Conservation (phyloP, 2,329 filamentous ascomycete species). For the Canariomyces notabilis region DNA sequence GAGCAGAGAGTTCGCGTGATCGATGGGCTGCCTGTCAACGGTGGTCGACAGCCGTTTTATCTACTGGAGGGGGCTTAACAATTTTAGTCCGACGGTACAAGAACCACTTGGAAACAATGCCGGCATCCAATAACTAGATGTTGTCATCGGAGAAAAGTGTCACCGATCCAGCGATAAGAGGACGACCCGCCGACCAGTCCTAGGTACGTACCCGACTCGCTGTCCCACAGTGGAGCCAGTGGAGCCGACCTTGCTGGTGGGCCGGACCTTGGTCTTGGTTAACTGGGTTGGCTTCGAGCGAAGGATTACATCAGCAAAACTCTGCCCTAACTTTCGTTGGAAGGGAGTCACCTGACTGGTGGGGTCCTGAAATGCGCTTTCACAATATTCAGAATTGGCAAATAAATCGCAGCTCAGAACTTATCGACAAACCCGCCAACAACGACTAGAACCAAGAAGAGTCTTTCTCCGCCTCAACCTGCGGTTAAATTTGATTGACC, state of each 20-base stretch:
- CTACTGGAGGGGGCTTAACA: slow-evolving; percentile 13
- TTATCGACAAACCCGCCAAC: slow-evolving; percentile 28
- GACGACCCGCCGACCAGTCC: too few relatives aligned
- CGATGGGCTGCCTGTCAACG: slow-evolving; percentile 14
- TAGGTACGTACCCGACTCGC: too few relatives aligned
- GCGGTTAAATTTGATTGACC: slow-evolving; percentile 99
- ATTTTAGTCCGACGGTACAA: not conserved
- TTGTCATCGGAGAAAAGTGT: slow-evolving; percentile 11
- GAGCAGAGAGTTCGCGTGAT: slow-evolving; percentile 19
- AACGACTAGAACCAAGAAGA: slow-evolving; percentile 78
- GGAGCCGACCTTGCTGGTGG: too few relatives aligned
- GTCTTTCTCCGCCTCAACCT: slow-evolving; percentile 94
- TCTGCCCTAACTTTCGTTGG: slow-evolving; percentile 20
- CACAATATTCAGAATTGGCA: slow-evolving; percentile 26
- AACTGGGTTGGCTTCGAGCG: too few relatives aligned
- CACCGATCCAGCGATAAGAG: slow-evolving; percentile 9
- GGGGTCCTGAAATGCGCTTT: slow-evolving; percentile 22
- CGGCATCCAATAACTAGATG: not conserved
- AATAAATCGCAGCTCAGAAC: slow-evolving; percentile 24
- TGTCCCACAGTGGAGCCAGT: too few relatives aligned
- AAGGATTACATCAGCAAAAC: too few relatives aligned
- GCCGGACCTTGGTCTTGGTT: too few relatives aligned
- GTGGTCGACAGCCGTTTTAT: slow-evolving; percentile 19
- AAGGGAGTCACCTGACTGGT: slow-evolving; percentile 21
- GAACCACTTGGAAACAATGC: slow-evolving; percentile 6